Conservation (phyloP, 257 asterid genomes). For the Solanum chilense region DNA sequence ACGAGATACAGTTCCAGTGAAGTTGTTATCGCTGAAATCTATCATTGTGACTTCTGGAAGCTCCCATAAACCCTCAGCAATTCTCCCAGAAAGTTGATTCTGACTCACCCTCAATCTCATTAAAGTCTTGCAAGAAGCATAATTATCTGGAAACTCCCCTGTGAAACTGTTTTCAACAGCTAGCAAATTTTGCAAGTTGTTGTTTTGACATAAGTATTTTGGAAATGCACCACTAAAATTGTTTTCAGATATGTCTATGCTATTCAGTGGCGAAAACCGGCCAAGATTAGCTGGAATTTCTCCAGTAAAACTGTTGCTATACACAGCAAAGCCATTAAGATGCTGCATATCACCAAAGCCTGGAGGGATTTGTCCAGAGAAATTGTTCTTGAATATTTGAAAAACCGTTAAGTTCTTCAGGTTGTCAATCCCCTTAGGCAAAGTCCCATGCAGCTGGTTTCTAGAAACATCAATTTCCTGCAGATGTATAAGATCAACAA, state of each 20-base stretch:
- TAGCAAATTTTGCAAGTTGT: not conserved
- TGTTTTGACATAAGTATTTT: conserved; percentile 6
- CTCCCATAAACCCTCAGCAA: conserved; percentile 6
- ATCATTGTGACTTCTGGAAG: conserved; percentile 3
- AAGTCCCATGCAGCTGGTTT: conserved; percentile 46
- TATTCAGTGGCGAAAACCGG: conserved; percentile 1
- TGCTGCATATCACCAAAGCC: conserved; percentile 7
- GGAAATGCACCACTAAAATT: conserved; percentile 9
- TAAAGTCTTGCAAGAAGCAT: conserved; percentile 5
- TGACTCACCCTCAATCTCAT: conserved; percentile 9
- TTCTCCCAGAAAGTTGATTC: conserved; percentile 8
- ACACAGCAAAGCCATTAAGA: conserved; percentile 1
- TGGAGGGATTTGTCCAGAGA: conserved; percentile 1
- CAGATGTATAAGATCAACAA: conserved; percentile 45
- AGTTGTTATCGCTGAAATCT: not conserved
- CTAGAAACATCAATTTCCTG: conserved; percentile 61
- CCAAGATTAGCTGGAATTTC: conserved; percentile 5
- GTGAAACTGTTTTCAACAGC: conserved; percentile 6
- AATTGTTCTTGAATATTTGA: not conserved
- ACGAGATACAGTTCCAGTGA: conserved; percentile 5
- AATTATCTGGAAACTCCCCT: conserved; percentile 4
- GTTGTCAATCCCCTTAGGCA: conserved; percentile 38
- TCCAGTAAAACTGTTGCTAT: conserved; percentile 6
- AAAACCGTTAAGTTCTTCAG: conserved; percentile 26
- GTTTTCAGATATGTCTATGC: conserved; percentile 12